These are phyloP conservation scores for Hypoxylon sp. DNA, from an alignment of 2,329 filamentous ascomycete genomes.

Conservation along the genomic window DNA sequence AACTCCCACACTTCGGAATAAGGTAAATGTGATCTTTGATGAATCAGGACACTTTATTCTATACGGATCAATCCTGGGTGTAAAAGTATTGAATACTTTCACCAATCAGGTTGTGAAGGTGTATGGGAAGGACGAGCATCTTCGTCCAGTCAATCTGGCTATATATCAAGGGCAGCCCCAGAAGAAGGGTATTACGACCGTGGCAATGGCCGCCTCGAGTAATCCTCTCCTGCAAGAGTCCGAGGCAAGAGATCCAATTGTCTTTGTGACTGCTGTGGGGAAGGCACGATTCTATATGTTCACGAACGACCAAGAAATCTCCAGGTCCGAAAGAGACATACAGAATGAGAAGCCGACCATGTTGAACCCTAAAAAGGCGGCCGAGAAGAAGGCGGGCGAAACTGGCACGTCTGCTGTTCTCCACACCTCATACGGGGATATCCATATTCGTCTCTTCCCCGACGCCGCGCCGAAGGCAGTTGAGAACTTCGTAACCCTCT, in stretches of 20 bases:
- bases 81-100: constrained; percentile 95
- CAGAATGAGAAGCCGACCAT: constrained; percentile 92
- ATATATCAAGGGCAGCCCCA: constrained; percentile 96
- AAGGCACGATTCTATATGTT: constrained; percentile 99
- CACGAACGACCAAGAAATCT: constrained; percentile 86
- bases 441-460: constrained; percentile 91
- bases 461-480: constrained; percentile 93
- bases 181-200: constrained; percentile 91
- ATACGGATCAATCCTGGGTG: constrained; percentile 90
- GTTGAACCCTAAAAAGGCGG: constrained; percentile 67
- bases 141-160: constrained; percentile 83
- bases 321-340: constrained; percentile 86
- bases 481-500: constrained; percentile 96
- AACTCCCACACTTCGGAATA: constrained; percentile 71
- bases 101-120: constrained; percentile 93
- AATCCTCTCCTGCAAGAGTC: constrained; percentile 95
- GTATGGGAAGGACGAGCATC: constrained; percentile 89
- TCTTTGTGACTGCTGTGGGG: constrained; percentile 83
- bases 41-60: constrained; percentile 95
- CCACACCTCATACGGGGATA: constrained; percentile 94
- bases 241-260: constrained; percentile 88
- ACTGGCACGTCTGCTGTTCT: constrained; percentile 84
- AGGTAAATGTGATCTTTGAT: constrained; percentile 91
- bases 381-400: constrained; percentile 72
- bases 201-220: constrained; percentile 95